Conservation (phyloP, 1,284 basidiomycete species). For the Naganishia albida region DNA sequence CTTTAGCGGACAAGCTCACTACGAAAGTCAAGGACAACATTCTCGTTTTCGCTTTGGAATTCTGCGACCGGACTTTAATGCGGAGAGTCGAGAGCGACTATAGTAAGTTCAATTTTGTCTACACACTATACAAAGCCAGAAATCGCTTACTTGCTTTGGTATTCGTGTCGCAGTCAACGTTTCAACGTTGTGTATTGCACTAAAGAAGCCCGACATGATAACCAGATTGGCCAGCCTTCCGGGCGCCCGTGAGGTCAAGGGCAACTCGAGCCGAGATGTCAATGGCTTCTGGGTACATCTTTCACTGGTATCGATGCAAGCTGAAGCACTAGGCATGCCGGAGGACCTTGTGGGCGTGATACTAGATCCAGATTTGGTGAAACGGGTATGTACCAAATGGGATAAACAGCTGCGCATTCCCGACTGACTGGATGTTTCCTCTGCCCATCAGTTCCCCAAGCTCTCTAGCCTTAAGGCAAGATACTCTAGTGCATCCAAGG, state of each 20-base stretch:
- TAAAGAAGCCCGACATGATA: neutral
- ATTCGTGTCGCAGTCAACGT: constrained; percentile 5
- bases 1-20: neutral
- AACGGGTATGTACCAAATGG: constrained; percentile 8
- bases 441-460: constrained; percentile 4
- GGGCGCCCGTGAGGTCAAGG: neutral
- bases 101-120: constrained; percentile 12
- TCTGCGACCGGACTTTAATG: neutral
- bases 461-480: too few species aligned
- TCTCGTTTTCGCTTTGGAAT: constrained; percentile 6
- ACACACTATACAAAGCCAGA: neutral
- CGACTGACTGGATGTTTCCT: neutral
- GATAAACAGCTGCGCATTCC: too few species aligned
- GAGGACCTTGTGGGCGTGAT: neutral
- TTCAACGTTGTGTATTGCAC: constrained; percentile 1
- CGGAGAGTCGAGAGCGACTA: constrained; percentile 25
- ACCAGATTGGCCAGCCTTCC: neutral
- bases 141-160: neutral
- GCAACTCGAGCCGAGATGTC: neutral
- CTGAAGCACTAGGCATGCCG: neutral
- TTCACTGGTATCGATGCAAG: constrained; percentile 4
- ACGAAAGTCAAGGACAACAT: constrained; percentile 10
- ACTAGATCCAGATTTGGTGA: constrained; percentile 9
- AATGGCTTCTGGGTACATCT: constrained; percentile 17
- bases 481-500: neutral